Evolutionary conservation across 257 asterid species (phyloP).

Genomic region (Marsdenia floribunda): DNA sequence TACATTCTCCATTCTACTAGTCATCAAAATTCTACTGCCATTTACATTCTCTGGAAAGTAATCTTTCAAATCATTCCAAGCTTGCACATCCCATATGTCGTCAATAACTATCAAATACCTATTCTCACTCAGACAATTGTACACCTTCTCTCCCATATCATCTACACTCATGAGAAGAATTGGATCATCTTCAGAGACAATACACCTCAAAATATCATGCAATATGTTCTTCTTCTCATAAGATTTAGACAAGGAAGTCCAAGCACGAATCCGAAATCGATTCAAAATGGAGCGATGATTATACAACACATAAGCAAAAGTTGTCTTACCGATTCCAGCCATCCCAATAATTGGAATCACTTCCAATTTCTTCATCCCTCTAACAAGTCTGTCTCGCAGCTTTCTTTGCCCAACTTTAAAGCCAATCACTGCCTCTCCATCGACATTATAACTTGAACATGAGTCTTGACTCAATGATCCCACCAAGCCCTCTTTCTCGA

Average conservation of each 20-base stretch:
- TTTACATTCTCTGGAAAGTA: neutral
- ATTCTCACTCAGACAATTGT: neutral
- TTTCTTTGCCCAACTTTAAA: neutral
- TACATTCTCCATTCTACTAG: neutral
- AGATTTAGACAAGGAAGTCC: neutral
- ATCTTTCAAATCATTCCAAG: neutral
- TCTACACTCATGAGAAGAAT: conserved; percentile 1
- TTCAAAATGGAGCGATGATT: neutral
- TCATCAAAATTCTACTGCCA: conserved; percentile 3
- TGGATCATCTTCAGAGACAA: neutral
- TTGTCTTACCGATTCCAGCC: conserved; percentile 12
- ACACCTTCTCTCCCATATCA: neutral
- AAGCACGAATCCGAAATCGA: neutral
- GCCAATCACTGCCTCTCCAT: neutral
- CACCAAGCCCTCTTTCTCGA: neutral
- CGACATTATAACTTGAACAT: neutral
- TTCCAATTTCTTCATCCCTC: neutral
- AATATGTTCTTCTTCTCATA: neutral
- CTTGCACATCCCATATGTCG: neutral
- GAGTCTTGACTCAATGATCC: neutral
- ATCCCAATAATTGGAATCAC: conserved; percentile 1
- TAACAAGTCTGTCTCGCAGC: neutral
- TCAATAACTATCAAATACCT: conserved; percentile 7
- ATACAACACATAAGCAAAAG: neutral
- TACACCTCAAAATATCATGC: neutral